These are phyloP conservation scores for Pisolithus orientalis DNA, from an alignment of 768 basidiomycete species.

Conservation along the genomic window DNA sequence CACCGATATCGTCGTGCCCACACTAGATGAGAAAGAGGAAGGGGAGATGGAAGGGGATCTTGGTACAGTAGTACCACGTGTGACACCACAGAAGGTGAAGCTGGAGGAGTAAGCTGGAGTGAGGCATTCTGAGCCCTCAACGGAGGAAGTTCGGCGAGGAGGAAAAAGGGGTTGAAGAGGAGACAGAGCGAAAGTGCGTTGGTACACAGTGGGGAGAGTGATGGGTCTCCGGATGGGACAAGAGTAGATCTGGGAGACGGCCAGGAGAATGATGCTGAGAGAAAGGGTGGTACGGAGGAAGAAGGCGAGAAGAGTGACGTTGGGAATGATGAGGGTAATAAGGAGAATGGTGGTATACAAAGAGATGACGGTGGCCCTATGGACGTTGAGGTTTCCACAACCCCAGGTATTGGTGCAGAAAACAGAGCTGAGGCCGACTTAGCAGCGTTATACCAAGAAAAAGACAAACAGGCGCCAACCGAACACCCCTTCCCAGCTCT, in stretches of 20 bases:
- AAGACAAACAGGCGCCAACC: conserved; percentile 7
- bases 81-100: no score
- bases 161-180: conserved; percentile 31
- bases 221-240: conserved; percentile 39
- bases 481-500: conserved; percentile 3
- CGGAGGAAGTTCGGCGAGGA: no score
- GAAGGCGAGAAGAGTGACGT: no score
- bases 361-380: neutral
- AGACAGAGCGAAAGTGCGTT: conserved; percentile 20
- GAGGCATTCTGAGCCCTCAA: no score
- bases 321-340: conserved; percentile 1
- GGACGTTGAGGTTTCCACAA: neutral
- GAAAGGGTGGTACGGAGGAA: no score
- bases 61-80: no score
- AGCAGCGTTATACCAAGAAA: conserved; percentile 13
- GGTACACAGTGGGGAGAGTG: conserved; percentile 24
- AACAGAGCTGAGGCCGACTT: neutral
- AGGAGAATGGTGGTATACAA: conserved; percentile 7
- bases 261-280: conserved; percentile 20
- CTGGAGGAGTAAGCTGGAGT: conserved; percentile 9
- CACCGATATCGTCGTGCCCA: no score
- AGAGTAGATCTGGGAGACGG: conserved; percentile 35
- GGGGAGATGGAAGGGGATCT: no score
- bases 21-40: no score
- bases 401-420: neutral